phyloP scores from a whole-genome alignment of 176 grass and related monocot species.

The Eragrostis curvula region DNA sequence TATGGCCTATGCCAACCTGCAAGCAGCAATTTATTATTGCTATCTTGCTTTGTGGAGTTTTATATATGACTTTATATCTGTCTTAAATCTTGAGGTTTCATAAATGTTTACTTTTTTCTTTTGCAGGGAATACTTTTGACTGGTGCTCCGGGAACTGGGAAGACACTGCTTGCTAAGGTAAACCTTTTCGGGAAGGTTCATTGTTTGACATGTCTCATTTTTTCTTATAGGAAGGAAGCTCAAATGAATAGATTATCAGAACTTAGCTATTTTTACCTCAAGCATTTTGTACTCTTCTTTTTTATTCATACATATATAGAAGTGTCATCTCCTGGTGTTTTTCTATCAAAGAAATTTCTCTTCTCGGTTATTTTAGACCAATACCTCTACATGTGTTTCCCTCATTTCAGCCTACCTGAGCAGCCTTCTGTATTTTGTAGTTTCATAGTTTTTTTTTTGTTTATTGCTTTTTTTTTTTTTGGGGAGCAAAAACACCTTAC shows the following conservation, averaged over 20 bases:
- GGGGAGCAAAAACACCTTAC: slow-evolving; percentile 34
- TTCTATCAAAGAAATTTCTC: background rate
- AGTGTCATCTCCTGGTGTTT: slow-evolving; percentile 18
- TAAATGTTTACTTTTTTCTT: background rate
- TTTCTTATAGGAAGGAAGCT: background rate
- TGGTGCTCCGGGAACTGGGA: slow-evolving; percentile 94
- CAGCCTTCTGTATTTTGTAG: background rate
- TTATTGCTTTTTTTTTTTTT: slow-evolving; percentile 18
- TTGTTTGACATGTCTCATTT: slow-evolving; percentile 14
- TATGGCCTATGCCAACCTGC: background rate
- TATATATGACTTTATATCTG: background rate
- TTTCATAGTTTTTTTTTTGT: background rate
- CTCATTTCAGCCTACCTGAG: background rate
- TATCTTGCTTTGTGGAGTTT: background rate
- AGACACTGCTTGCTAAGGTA: slow-evolving; percentile 94
- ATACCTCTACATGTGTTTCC: slow-evolving; percentile 9
- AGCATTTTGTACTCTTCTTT: background rate
- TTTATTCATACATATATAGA: slow-evolving; percentile 6
- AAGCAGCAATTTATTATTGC: background rate
- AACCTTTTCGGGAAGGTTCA: background rate
- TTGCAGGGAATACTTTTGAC: slow-evolving; percentile 94
- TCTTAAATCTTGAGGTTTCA: slow-evolving; percentile 6
- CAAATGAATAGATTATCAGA: background rate
- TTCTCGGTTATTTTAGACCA: slow-evolving; percentile 5
- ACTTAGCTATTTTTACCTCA: background rate